Conservation (phyloP, 2,329 filamentous ascomycete genomes). For the Ciborinia camelliae region DNA sequence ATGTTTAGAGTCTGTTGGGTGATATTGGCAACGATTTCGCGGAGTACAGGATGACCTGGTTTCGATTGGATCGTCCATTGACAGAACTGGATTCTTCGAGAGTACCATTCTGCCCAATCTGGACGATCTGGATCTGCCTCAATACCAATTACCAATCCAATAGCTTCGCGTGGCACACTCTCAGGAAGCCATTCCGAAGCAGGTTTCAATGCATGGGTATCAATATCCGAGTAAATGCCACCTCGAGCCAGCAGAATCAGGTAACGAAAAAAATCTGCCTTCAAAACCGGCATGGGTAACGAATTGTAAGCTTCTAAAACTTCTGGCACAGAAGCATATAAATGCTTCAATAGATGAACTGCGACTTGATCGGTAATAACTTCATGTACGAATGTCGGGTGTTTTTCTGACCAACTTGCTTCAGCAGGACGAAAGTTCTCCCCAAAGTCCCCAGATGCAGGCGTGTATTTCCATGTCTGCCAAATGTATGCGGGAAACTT, state of each 20-base stretch:
- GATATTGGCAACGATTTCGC: constrained; percentile 82
- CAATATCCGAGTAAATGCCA: constrained; percentile 87
- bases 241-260: constrained; percentile 71
- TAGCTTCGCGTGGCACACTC: constrained; percentile 68
- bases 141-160: constrained; percentile 90
- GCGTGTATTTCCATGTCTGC: constrained; percentile 96
- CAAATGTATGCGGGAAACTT: constrained; percentile 98
- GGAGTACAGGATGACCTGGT: constrained; percentile 85
- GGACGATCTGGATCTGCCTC: constrained; percentile 91
- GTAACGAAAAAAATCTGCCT: constrained; percentile 71
- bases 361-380: constrained; percentile 92
- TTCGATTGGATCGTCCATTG: constrained; percentile 99
- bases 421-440: constrained; percentile 76
- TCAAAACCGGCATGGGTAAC: constrained; percentile 70
- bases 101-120: constrained; percentile 96
- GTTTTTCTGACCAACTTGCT: constrained; percentile 81
- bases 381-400: constrained; percentile 92
- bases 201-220: constrained; percentile 79
- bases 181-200: constrained; percentile 84
- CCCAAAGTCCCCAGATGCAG: constrained; percentile 70
- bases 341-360: constrained; percentile 73
- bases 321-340: constrained; percentile 80
- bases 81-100: constrained; percentile 93
- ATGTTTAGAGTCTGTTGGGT: constrained; percentile 75
- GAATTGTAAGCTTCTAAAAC: constrained; percentile 73